Percentiles rank a stretch among this genome's conserved stretches.
Conservation (phyloP, 2,329 filamentous ascomycete genomes). For the Phialemoniopsis sp. region DNA sequence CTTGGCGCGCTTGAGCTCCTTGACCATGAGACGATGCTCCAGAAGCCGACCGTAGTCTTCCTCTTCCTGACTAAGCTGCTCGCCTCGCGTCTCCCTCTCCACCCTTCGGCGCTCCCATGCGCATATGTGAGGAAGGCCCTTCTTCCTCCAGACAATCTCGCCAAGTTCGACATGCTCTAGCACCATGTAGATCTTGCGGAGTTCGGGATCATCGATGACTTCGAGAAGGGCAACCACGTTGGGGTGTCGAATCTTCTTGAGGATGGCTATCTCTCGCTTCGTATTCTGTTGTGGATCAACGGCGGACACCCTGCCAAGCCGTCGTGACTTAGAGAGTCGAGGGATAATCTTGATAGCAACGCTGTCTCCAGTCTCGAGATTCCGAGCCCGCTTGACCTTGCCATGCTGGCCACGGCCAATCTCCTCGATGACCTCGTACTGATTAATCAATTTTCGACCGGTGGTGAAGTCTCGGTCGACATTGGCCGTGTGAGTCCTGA, state of each 20-base stretch:
- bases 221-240: slow-evolving; percentile 94
- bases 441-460: slow-evolving; percentile 93
- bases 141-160: slow-evolving; percentile 91
- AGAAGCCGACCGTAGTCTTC: slow-evolving; percentile 56
- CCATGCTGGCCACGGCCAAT: slow-evolving; percentile 94
- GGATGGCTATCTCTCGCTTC: slow-evolving; percentile 93
- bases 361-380: slow-evolving; percentile 68
- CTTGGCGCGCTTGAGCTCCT: slow-evolving; percentile 53
- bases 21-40: slow-evolving; percentile 54
- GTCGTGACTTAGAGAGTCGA: slow-evolving; percentile 86
- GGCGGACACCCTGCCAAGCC: slow-evolving; percentile 77
- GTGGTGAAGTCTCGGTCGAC: slow-evolving; percentile 86
- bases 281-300: slow-evolving; percentile 70
- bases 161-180: slow-evolving; percentile 92
- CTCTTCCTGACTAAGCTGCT: slow-evolving; percentile 55
- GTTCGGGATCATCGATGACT: slow-evolving; percentile 93
- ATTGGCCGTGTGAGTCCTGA: slow-evolving; percentile 80
- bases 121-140: slow-evolving; percentile 79
- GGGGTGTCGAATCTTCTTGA: slow-evolving; percentile 97
- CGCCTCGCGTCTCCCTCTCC: slow-evolving; percentile 64
- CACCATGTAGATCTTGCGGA: slow-evolving; percentile 98
- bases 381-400: slow-evolving; percentile 92
- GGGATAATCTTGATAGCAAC: slow-evolving; percentile 99
- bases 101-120: slow-evolving; percentile 77
- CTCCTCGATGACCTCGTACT: slow-evolving; percentile 96